Percentiles rank a stretch among this genome's conserved stretches.
Evolutionary conservation across 768 basidiomycete genomes (phyloP).

Genomic region (Strobilomyces dryophilus): DNA sequence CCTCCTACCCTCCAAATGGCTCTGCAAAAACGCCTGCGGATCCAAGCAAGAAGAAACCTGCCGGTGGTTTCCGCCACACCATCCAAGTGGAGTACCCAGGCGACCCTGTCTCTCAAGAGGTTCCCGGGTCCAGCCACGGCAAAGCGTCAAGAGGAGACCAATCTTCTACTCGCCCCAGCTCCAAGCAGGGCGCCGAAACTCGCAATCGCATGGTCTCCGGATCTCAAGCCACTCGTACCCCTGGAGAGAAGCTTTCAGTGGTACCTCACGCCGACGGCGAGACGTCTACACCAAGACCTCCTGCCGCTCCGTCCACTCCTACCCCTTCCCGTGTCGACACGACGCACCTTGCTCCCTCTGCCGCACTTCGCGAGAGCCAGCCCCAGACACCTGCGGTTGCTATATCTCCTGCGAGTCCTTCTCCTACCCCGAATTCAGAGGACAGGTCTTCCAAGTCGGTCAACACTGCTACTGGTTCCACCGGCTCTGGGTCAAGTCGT

Average conservation of each 20-base stretch:
- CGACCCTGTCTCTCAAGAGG: conserved; percentile 36
- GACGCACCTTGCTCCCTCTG: conserved; percentile 18
- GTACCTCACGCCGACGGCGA: conserved; percentile 12
- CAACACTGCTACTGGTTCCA: conserved; percentile 28
- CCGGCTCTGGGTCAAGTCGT: conserved; percentile 43
- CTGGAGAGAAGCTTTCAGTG: conserved; percentile 16
- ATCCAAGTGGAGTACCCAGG: conserved; percentile 92
- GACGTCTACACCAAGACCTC: conserved; percentile 22
- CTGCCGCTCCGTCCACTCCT: conserved; percentile 23
- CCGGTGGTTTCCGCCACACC: conserved; percentile 71
- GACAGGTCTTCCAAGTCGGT: conserved; percentile 29
- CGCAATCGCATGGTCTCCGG: conserved; percentile 19
- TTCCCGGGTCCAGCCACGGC: conserved; percentile 16
- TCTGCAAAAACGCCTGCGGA: conserved; percentile 37
- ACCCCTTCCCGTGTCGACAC: conserved; percentile 19
- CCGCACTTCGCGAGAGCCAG: conserved; percentile 26
- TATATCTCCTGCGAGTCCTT: conserved; percentile 42
- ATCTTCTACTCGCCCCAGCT: conserved; percentile 6
- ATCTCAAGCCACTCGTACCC: conserved; percentile 1
- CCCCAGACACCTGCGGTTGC: conserved; percentile 30
- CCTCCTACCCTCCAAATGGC: conserved; percentile 20
- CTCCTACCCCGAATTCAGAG: conserved; percentile 27
- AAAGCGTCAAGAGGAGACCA: conserved; percentile 18
- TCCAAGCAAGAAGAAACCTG: conserved; percentile 42
- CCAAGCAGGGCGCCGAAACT: conserved; percentile 13